These are phyloP conservation scores for Rossbeevera mucosa DNA, from an alignment of 768 basidiomycete species.

Conservation along the genomic window DNA sequence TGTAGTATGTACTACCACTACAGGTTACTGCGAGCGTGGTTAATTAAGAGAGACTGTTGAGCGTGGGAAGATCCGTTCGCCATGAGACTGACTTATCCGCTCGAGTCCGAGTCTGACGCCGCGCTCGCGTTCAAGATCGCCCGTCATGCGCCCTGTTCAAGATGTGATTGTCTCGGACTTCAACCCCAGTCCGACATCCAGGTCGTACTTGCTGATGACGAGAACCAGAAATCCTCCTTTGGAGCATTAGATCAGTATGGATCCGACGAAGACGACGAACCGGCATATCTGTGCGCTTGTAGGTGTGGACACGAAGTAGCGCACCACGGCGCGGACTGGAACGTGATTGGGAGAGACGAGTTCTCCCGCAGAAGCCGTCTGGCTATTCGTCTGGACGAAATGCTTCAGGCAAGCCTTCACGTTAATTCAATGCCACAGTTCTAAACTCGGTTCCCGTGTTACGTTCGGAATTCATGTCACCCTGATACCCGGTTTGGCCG, in stretches of 20 bases:
- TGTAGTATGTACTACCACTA: no score
- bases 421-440: neutral
- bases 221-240: slow-evolving; percentile 41
- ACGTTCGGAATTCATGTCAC: slow-evolving; percentile 23
- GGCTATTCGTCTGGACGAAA: slow-evolving; percentile 76
- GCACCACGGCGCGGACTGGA: slow-evolving; percentile 64
- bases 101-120: slow-evolving; percentile 46
- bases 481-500: slow-evolving; percentile 6
- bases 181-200: slow-evolving; percentile 57
- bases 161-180: slow-evolving; percentile 70
- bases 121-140: slow-evolving; percentile 73
- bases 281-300: slow-evolving; percentile 56
- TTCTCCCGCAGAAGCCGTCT: slow-evolving; percentile 68
- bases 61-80: neutral
- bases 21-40: no score
- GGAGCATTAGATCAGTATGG: slow-evolving; percentile 60
- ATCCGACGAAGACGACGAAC: slow-evolving; percentile 63
- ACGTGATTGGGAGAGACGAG: slow-evolving; percentile 53
- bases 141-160: slow-evolving; percentile 68
- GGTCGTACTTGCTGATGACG: slow-evolving; percentile 52
- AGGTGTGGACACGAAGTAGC: slow-evolving; percentile 62
- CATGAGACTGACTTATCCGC: slow-evolving; percentile 62
- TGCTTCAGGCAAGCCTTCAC: slow-evolving; percentile 56
- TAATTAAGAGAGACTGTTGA: no score
- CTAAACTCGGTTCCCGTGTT: slow-evolving; percentile 14